phyloP scores from a whole-genome alignment of 257 asterid species.

The Solanum etuberosum region DNA sequence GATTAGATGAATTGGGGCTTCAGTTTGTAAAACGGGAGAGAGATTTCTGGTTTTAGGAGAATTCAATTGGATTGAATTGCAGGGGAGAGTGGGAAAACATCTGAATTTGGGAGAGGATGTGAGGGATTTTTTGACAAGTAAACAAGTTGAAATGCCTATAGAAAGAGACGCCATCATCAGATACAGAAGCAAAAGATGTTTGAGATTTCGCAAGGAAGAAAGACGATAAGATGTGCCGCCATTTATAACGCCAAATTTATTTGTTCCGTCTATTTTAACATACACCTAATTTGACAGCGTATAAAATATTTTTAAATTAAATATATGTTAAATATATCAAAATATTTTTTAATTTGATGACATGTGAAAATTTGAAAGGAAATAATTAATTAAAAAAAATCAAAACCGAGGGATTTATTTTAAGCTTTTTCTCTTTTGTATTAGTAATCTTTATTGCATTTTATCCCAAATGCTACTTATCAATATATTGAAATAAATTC shows the following conservation, averaged over 20 bases:
- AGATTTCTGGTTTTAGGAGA: background rate
- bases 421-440: too few species aligned
- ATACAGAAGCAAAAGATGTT: background rate
- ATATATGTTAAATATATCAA: too few species aligned
- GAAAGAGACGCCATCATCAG: conserved; percentile 67
- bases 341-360: too few species aligned
- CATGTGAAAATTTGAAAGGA: too few species aligned
- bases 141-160: conserved; percentile 40
- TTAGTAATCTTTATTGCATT: background rate
- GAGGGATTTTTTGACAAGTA: conserved; percentile 30
- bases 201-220: background rate
- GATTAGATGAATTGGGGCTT: conserved; percentile 9
- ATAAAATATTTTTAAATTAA: too few species aligned
- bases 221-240: conserved; percentile 46
- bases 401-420: too few species aligned
- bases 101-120: conserved; percentile 20
- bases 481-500: background rate
- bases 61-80: conserved; percentile 14
- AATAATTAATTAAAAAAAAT: too few species aligned
- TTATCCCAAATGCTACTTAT: background rate
- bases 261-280: too few species aligned
- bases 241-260: conserved; percentile 10
- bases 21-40: background rate
- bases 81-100: conserved; percentile 3
- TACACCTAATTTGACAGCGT: too few species aligned